phyloP scores from a whole-genome alignment of 1,284 basidiomycete species.

The Trichosporon ovoides region DNA sequence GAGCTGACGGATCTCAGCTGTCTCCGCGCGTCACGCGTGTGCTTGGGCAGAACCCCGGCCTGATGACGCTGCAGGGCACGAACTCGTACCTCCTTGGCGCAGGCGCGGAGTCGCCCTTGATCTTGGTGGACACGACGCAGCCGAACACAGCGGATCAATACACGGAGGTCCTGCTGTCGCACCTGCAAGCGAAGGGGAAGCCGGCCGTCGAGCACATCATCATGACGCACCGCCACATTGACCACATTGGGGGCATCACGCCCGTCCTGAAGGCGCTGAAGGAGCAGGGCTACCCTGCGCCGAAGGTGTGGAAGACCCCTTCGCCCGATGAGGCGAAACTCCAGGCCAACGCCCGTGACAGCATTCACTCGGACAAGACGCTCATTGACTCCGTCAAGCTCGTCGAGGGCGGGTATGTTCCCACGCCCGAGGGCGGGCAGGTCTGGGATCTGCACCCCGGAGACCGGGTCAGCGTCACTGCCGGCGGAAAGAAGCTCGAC shows the following conservation, averaged over 20 bases:
- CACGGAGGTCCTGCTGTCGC: slow-evolving; percentile 33
- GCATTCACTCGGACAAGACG: slow-evolving; percentile 25
- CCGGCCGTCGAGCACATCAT: slow-evolving; percentile 69
- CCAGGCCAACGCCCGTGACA: slow-evolving; percentile 24
- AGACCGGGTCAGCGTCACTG: slow-evolving; percentile 2
- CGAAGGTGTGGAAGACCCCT: slow-evolving; percentile 51
- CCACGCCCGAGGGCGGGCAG: neutral
- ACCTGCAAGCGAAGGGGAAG: slow-evolving; percentile 18
- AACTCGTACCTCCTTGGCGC: slow-evolving; percentile 78
- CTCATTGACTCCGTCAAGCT: slow-evolving; percentile 27
- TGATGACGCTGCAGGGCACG: slow-evolving; percentile 90
- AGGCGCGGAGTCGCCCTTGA: slow-evolving; percentile 57
- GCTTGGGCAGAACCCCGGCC: slow-evolving; percentile 73
- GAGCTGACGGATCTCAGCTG: slow-evolving; percentile 27
- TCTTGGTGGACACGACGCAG: slow-evolving; percentile 82
- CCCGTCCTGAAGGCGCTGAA: slow-evolving; percentile 65
- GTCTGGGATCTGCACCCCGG: neutral
- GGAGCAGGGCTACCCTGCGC: slow-evolving; percentile 43
- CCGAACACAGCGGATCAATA: slow-evolving; percentile 56
- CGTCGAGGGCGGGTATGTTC: neutral
- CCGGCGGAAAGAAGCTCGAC: slow-evolving; percentile 14
- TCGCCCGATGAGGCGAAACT: slow-evolving; percentile 39
- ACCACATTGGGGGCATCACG: slow-evolving; percentile 75
- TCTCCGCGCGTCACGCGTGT: slow-evolving; percentile 49
- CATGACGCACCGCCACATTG: slow-evolving; percentile 83